These are phyloP conservation scores for Tolypocladium amazonense DNA, from an alignment of 2,329 filamentous ascomycete genomes.

Conservation along the genomic window DNA sequence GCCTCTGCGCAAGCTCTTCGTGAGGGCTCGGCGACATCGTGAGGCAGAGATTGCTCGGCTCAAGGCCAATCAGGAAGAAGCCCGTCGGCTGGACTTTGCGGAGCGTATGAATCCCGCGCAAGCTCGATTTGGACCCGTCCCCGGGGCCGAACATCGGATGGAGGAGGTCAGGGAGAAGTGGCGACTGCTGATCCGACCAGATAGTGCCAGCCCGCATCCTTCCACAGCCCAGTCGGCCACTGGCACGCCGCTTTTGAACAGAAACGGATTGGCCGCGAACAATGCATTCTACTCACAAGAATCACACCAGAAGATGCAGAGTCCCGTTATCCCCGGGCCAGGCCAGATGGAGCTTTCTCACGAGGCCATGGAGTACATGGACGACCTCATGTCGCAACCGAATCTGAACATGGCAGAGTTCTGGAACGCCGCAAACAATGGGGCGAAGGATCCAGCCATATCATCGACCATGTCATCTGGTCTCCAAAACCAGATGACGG, in stretches of 20 bases:
- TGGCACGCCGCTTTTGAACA: background rate
- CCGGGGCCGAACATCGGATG: constrained; percentile 33
- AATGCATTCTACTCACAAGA: constrained; percentile 1
- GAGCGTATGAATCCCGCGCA: constrained; percentile 34
- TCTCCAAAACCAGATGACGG: constrained; percentile 3
- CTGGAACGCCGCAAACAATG: constrained; percentile 11
- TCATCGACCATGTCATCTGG: background rate
- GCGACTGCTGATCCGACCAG: constrained; percentile 35
- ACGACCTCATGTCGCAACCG: constrained; percentile 25
- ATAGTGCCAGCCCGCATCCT: constrained; percentile 11
- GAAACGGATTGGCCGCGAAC: background rate
- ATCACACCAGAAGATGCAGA: constrained; percentile 5
- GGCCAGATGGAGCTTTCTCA: constrained; percentile 15
- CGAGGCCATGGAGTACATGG: constrained; percentile 22
- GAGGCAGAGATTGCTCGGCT: constrained; percentile 39
- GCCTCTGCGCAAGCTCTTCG: constrained; percentile 42
- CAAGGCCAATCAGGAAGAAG: constrained; percentile 35
- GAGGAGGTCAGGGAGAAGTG: constrained; percentile 38
- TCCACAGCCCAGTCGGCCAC: background rate
- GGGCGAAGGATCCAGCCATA: background rate
- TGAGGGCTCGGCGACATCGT: constrained; percentile 40
- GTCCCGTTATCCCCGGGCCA: constrained; percentile 6
- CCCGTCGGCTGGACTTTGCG: constrained; percentile 35
- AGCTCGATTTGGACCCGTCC: constrained; percentile 35
- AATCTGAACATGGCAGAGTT: constrained; percentile 24